Conservation (phyloP, 768 basidiomycete species). For the Botryobasidium botryosum region DNA sequence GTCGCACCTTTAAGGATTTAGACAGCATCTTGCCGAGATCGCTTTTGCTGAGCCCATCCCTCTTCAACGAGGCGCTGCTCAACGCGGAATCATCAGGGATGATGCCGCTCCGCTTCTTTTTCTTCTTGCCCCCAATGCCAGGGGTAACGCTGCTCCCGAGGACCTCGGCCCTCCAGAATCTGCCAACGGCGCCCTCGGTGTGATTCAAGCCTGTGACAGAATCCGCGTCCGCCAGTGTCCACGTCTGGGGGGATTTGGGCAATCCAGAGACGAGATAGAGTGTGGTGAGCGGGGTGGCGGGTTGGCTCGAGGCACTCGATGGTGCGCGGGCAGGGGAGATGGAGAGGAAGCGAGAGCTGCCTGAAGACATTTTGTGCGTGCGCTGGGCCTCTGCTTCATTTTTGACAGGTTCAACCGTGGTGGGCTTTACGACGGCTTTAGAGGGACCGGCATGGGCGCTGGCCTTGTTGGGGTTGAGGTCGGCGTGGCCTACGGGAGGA, state of each 20-base stretch:
- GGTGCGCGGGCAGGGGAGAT: neutral
- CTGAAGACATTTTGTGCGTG: too few relatives aligned
- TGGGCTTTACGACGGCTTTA: too few relatives aligned
- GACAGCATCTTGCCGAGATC: slow-evolving; percentile 84
- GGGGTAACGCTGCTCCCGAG: slow-evolving; percentile 77
- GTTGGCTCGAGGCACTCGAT: neutral
- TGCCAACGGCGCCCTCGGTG: slow-evolving; percentile 64
- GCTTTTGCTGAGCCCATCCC: slow-evolving; percentile 60
- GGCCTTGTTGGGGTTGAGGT: too few relatives aligned
- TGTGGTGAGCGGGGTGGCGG: slow-evolving; percentile 13
- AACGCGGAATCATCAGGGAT: slow-evolving; percentile 25
- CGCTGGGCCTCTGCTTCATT: too few relatives aligned
- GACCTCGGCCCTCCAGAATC: slow-evolving; percentile 87
- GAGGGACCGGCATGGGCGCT: too few relatives aligned
- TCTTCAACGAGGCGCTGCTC: neutral
- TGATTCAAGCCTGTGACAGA: slow-evolving; percentile 69
- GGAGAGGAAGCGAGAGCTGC: neutral
- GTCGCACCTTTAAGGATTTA: slow-evolving; percentile 68
- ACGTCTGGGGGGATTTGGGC: slow-evolving; percentile 76
- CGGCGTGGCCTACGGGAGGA: too few relatives aligned
- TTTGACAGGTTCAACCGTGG: too few relatives aligned
- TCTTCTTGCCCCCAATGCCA: slow-evolving; percentile 33
- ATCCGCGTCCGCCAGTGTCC: slow-evolving; percentile 78
- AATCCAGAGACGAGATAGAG: slow-evolving; percentile 35
- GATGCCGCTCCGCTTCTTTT: slow-evolving; percentile 48